phyloP scores from a whole-genome alignment of 1,284 basidiomycete species.

The Apiotrichum siamense region DNA sequence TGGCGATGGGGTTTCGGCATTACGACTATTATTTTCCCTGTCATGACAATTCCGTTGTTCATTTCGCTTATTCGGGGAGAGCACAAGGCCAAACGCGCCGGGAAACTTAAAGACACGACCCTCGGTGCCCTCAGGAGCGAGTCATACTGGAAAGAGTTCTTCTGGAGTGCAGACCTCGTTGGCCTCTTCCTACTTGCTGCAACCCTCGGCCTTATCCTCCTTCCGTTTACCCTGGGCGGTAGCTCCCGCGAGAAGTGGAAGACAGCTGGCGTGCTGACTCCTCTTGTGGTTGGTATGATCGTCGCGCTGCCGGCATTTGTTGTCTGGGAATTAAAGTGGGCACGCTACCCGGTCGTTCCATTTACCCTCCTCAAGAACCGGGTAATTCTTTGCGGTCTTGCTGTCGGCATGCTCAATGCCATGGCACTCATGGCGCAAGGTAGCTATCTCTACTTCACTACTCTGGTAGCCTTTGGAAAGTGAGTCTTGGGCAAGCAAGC shows the following conservation, averaged over 20 bases:
- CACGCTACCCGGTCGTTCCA: slow-evolving; percentile 45
- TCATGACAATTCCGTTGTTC: slow-evolving; percentile 39
- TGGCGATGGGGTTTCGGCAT: slow-evolving; percentile 50
- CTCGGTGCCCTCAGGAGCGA: slow-evolving; percentile 6
- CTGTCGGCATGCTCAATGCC: slow-evolving; percentile 47
- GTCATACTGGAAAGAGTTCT: slow-evolving; percentile 35
- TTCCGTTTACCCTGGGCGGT: slow-evolving; percentile 46
- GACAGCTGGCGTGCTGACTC: slow-evolving; percentile 41
- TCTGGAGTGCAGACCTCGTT: slow-evolving; percentile 47
- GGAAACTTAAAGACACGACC: slow-evolving; percentile 28
- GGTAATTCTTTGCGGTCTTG: slow-evolving; percentile 42
- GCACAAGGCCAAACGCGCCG: slow-evolving; percentile 20
- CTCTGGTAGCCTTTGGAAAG: slow-evolving; percentile 46
- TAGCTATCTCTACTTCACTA: slow-evolving; percentile 44
- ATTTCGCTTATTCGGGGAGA: slow-evolving; percentile 35
- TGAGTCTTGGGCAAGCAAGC: slow-evolving; percentile 7
- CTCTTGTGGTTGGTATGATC: slow-evolving; percentile 44
- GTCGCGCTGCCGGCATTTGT: slow-evolving; percentile 41
- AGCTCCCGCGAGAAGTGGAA: slow-evolving; percentile 29
- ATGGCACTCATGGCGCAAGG: slow-evolving; percentile 45
- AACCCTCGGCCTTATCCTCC: slow-evolving; percentile 29
- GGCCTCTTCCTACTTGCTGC: slow-evolving; percentile 39
- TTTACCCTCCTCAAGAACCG: slow-evolving; percentile 45
- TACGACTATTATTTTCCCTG: slow-evolving; percentile 49
- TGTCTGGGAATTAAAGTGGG: slow-evolving; percentile 44